Evolutionary conservation across 192 early-diverging fungal species (phyloP), one percentile per base, ranked within the genome.

Genomic region (Gonapodya sp.): DNA sequence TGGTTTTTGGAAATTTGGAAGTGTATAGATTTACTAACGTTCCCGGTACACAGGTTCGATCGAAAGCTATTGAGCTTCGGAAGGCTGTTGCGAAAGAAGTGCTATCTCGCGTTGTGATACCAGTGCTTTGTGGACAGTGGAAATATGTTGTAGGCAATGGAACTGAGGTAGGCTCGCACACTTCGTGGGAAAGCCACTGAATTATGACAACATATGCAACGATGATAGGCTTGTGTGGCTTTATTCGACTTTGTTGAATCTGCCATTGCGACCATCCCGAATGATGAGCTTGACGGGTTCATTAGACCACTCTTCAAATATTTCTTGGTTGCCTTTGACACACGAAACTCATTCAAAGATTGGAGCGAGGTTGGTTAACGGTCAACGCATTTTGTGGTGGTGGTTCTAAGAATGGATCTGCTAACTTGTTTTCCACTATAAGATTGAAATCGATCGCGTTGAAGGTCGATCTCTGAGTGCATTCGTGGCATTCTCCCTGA

Each of bases 401-500:
- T 64, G 1, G 35, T 34, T 31, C 24, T 36, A 1, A 36, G 34
- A 72, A 36, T 80, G 34, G 79, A 34, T 36, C 35, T 34, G 30
- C 24, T 80, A 34, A 35, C 36, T n/a, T 30, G 34, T 18, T 35
- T 72, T 34, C 33, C 35, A 0, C 79, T 80, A 72, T n/a, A 18
- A 81, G 79, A 37, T 79, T 31, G 73, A 2, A 74, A 36, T 88
- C 0, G 85, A 87, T 79, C 84, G 82, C n/a, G 79, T 93, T 0
- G 96, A 97, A 85, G 85, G 89, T 34, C 84, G 89, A 0, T 86
- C 93, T 35, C 89, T 97, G 31, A 85, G 87, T 18, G 90, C 94
- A 1, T 95, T 97, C 82, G 85, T 95, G 86, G 88, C 92, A 78
- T 82, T 97, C 73, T 91, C 95, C 0, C 89, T 97, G 89, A 96